These are phyloP conservation scores for Funneliformis caledonium DNA, from an alignment of 371 early-diverging fungal genomes.

Conservation along the genomic window DNA sequence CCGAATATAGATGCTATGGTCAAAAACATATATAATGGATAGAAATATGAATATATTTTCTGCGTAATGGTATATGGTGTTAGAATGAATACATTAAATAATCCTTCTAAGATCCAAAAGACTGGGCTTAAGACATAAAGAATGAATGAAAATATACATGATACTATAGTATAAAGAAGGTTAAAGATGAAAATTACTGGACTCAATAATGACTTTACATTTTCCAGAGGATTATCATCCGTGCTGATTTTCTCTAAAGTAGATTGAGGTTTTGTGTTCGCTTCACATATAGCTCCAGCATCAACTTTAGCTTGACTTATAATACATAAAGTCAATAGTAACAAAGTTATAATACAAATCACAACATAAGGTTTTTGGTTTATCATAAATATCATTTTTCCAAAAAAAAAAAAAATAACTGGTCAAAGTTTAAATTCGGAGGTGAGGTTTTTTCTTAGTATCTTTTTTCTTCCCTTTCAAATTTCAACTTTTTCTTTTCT, in stretches of 20 bases:
- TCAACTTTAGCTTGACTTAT: not conserved
- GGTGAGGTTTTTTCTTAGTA: too few relatives aligned
- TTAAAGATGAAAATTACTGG: not conserved
- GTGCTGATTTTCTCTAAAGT: not conserved
- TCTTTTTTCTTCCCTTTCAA: not conserved
- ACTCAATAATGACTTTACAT: not conserved
- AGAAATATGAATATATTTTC: not conserved
- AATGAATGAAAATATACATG: not conserved
- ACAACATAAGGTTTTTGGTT: not conserved
- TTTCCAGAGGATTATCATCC: not conserved
- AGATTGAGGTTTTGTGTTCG: not conserved
- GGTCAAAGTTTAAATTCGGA: too few relatives aligned
- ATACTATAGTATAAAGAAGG: not conserved
- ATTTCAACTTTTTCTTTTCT: too few relatives aligned
- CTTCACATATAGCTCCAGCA: not conserved
- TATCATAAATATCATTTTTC: not conserved
- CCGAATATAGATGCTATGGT: not conserved
- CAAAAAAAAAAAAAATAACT: too few relatives aligned
- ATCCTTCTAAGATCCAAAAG: not conserved
- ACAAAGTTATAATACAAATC: not conserved
- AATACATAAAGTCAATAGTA: not conserved
- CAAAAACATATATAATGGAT: constrained; percentile 25
- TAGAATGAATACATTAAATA: constrained; percentile 4
- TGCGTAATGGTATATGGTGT: not conserved
- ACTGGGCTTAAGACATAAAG: not conserved